Conservation (phyloP, 2,329 filamentous ascomycete genomes). For the Davidsoniella australis region DNA sequence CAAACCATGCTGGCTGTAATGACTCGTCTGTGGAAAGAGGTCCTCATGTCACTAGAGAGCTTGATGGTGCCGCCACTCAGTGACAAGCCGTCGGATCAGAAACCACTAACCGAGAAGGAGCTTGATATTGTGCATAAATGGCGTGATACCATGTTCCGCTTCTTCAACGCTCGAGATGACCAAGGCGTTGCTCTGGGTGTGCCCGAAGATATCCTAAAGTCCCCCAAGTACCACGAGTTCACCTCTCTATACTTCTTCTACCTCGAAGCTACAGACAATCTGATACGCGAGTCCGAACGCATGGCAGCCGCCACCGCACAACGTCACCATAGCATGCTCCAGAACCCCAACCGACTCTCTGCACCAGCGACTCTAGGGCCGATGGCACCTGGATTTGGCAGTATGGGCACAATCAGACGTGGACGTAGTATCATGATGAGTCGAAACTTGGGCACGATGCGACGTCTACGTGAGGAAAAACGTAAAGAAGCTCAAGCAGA, state of each 20-base stretch:
- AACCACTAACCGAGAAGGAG: slow-evolving; percentile 68
- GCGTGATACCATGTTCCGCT: slow-evolving; percentile 77
- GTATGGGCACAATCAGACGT: slow-evolving; percentile 48
- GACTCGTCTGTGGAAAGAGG: slow-evolving; percentile 96
- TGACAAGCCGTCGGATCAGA: slow-evolving; percentile 80
- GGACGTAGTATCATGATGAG: slow-evolving; percentile 81
- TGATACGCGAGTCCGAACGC: slow-evolving; percentile 87
- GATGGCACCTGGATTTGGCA: slow-evolving; percentile 45
- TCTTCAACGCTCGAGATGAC: slow-evolving; percentile 89
- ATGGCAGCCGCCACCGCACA: slow-evolving; percentile 82
- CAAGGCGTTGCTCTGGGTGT: slow-evolving; percentile 72
- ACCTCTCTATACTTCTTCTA: slow-evolving; percentile 98
- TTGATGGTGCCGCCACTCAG: slow-evolving; percentile 85
- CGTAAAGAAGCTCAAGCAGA: slow-evolving; percentile 89
- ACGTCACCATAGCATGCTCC: slow-evolving; percentile 52
- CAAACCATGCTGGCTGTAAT: slow-evolving; percentile 98
- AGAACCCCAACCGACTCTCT: slow-evolving; percentile 47
- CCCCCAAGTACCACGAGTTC: slow-evolving; percentile 94
- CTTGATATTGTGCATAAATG: slow-evolving; percentile 90
- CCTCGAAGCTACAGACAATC: slow-evolving; percentile 75
- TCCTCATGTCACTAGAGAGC: slow-evolving; percentile 75
- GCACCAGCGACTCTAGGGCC: slow-evolving; percentile 37
- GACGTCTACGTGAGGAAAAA: slow-evolving; percentile 88
- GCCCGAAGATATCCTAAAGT: slow-evolving; percentile 79
- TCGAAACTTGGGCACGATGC: slow-evolving; percentile 90